Base-by-base conservation (phyloP, 352 stramenopile genomes). In the Phytophthora tentaculata region DNA sequence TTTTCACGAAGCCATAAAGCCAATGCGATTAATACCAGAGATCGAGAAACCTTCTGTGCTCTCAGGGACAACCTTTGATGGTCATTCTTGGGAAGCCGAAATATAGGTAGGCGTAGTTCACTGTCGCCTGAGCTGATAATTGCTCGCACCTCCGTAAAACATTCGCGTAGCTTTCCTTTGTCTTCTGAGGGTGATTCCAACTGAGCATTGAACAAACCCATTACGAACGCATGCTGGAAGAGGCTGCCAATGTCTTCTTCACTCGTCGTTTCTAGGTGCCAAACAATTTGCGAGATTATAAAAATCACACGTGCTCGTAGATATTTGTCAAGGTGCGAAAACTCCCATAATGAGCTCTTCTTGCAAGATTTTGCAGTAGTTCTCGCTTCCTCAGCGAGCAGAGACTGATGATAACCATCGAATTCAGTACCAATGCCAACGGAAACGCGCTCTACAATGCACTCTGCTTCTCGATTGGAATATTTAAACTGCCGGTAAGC, bases 1-100 rank as follows among this genome's bases (percentile, higher is more conserved):
- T 77, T 79, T 29, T 88, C 77, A 22, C 79, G 72, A 24, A 81
- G 49, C 79, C 79, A 88, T 12, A 85, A 49, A 12, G 47, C 56
- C 79, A 77, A 85, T 5, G 67, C 32, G 0, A 81, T 7, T 17
- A 80, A n/a, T 5, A 73, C 66, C 1, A 84, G 10, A 23, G 72
- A 71, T 20, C 79, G 69, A 51, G 71, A 35, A 52, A 83, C 61
- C 37, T 69, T 77, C 29, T 64, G 43, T 5, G 69, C 44, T 4
- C 60, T 67, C 12, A 50, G 51, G 19, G 56, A 24, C 8, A 61
- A 53, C 17, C 17, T 17, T 48, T 7, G 8, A 13, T 48, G 5
- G 1, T 3, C 13, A 32, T 44, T 12, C 23, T 28, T 7, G 10
- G 28, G 19, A 5, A 57, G 23, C 39, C 8, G 22, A 51, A 56